Conservation (phyloP, 306 rosid species). For the Senna tora region DNA sequence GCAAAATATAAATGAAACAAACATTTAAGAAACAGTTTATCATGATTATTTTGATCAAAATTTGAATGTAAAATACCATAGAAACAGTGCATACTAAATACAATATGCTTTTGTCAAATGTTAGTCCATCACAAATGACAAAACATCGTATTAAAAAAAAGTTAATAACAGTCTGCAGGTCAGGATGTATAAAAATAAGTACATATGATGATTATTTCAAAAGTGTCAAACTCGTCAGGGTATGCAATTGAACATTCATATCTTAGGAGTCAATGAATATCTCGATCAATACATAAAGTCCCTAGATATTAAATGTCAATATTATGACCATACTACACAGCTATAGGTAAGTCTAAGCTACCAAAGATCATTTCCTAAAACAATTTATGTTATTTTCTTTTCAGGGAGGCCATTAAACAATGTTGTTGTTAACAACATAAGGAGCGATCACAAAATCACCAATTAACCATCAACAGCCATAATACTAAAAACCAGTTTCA, state of each 20-base stretch:
- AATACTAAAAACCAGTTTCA: not conserved
- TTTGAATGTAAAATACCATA: no score
- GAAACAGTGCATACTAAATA: not conserved
- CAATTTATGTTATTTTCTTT: not conserved
- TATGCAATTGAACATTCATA: not conserved
- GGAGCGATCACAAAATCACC: not conserved
- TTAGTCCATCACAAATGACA: not conserved
- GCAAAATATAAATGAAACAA: no score
- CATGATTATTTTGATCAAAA: no score
- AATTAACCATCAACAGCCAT: constrained; percentile 1
- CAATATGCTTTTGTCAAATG: not conserved
- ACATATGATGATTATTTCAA: not conserved
- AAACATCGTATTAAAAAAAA: not conserved
- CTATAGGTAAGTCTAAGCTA: not conserved
- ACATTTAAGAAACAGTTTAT: no score
- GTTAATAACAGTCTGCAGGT: not conserved
- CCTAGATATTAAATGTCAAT: not conserved
- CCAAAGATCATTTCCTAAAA: not conserved
- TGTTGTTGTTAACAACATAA: no score
- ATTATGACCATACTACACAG: not conserved
- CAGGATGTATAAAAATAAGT: not conserved
- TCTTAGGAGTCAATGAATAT: not conserved
- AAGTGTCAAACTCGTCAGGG: not conserved
- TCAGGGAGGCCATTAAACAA: no score
- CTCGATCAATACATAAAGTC: not conserved